phyloP scores from a whole-genome alignment of 768 basidiomycete genomes.

The Lactifluus subvellereus region DNA sequence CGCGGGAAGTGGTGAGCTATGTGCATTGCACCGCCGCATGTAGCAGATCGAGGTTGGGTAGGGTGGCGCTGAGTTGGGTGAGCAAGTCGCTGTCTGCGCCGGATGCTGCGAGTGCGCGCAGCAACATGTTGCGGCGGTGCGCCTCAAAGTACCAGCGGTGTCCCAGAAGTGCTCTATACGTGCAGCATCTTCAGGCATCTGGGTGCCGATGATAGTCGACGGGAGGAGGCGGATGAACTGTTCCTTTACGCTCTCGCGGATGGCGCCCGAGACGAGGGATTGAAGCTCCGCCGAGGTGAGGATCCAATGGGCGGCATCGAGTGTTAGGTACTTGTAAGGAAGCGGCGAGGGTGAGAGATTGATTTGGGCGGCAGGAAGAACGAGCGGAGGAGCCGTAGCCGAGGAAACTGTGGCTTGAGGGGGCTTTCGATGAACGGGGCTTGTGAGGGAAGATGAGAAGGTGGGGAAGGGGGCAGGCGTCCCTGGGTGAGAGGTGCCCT shows the following conservation, averaged over 20 bases:
- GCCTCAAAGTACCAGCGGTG: constrained; percentile 24
- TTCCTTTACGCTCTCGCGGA: constrained; percentile 24
- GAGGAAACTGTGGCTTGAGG: too few species aligned
- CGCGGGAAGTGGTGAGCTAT: constrained; percentile 55
- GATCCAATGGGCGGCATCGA: constrained; percentile 26
- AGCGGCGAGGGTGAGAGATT: too few species aligned
- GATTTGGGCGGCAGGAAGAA: too few species aligned
- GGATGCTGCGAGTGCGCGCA: constrained; percentile 18
- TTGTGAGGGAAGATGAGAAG: not conserved
- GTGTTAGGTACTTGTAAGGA: constrained; percentile 21
- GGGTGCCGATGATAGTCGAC: not conserved
- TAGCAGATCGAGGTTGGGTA: constrained; percentile 35
- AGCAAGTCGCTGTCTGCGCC: constrained; percentile 19
- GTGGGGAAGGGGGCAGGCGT: not conserved
- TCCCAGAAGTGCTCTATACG: constrained; percentile 16
- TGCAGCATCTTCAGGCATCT: constrained; percentile 3
- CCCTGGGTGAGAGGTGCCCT: constrained; percentile 2
- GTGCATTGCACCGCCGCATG: constrained; percentile 54
- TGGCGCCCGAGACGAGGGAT: too few species aligned
- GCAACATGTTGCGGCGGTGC: constrained; percentile 22
- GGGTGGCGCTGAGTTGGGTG: constrained; percentile 15
- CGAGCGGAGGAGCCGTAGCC: too few species aligned
- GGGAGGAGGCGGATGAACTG: constrained; percentile 25
- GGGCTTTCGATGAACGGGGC: constrained; percentile 5
- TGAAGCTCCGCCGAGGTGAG: constrained; percentile 24